phyloP scores from a whole-genome alignment of 805 yeast genomes.

The Wickerhamomyces mucosus region DNA sequence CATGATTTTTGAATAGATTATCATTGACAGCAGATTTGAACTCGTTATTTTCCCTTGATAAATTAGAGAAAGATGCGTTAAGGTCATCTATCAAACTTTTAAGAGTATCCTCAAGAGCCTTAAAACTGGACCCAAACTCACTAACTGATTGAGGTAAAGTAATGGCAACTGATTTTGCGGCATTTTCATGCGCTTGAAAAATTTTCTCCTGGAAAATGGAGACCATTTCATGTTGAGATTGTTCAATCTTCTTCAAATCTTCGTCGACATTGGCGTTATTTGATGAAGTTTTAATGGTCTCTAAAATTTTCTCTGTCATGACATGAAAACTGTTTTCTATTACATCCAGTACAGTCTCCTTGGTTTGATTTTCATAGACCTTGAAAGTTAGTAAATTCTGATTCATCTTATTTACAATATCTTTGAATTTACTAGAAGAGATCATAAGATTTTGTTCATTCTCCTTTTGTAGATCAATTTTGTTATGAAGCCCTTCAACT shows the following conservation, averaged over 20 bases:
- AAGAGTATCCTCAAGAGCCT: conserved; percentile 3
- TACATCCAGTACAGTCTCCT: conserved; percentile 7
- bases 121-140: conserved; percentile 11
- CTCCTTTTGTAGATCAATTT: conserved; percentile 21
- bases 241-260: conserved; percentile 5
- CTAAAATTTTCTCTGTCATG: conserved; percentile 3
- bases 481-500: conserved; percentile 19
- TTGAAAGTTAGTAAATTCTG: conserved; percentile 18
- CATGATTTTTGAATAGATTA: conserved; percentile 16
- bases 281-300: neutral
- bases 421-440: conserved; percentile 24
- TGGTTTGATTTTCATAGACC: conserved; percentile 15
- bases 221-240: conserved; percentile 8
- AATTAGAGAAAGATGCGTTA: conserved; percentile 7
- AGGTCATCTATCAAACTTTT: conserved; percentile 3
- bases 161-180: conserved; percentile 14
- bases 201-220: conserved; percentile 11
- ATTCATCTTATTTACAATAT: conserved; percentile 21
- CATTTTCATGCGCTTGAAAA: conserved; percentile 15
- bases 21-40: conserved; percentile 13
- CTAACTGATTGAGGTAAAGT: conserved; percentile 15
- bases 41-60: conserved; percentile 18
- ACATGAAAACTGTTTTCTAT: conserved; percentile 6
- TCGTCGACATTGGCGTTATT: conserved; percentile 1
- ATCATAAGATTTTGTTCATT: conserved; percentile 23